These are phyloP conservation scores for Peterozyma xylosa DNA, from an alignment of 805 yeast genomes.

Conservation along the genomic window DNA sequence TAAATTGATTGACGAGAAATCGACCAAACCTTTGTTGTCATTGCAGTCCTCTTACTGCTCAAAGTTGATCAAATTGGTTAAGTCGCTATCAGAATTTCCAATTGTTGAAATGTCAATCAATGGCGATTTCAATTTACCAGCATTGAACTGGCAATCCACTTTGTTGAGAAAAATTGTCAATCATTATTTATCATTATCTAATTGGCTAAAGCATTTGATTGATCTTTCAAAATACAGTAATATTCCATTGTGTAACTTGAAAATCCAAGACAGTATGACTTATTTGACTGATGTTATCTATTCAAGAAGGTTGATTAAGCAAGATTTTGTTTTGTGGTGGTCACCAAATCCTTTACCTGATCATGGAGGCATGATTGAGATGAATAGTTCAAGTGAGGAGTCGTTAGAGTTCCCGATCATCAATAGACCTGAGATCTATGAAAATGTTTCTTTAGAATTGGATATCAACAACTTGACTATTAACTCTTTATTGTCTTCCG, in stretches of 20 bases:
- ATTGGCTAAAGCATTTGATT: slow-evolving; percentile 63
- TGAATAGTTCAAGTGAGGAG: slow-evolving; percentile 34
- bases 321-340: slow-evolving; percentile 89
- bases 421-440: slow-evolving; percentile 74
- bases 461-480: slow-evolving; percentile 73
- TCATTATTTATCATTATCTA: slow-evolving; percentile 65
- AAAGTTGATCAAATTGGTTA: slow-evolving; percentile 38
- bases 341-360: slow-evolving; percentile 74
- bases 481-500: slow-evolving; percentile 80
- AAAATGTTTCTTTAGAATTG: slow-evolving; percentile 70
- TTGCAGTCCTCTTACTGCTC: slow-evolving; percentile 64
- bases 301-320: slow-evolving; percentile 64
- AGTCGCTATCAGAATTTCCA: slow-evolving; percentile 50
- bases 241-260: slow-evolving; percentile 81
- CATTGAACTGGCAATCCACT: slow-evolving; percentile 74
- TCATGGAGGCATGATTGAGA: slow-evolving; percentile 56
- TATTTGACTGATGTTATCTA: slow-evolving; percentile 80
- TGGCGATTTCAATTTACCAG: slow-evolving; percentile 50
- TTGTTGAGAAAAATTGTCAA: slow-evolving; percentile 59
- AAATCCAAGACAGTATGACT: slow-evolving; percentile 60
- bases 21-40: slow-evolving; percentile 56
- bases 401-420: slow-evolving; percentile 59
- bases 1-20: slow-evolving; percentile 56
- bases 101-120: slow-evolving; percentile 51
- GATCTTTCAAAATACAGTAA: slow-evolving; percentile 64